Evolutionary conservation across 768 basidiomycete genomes (phyloP).

Genomic region (Boletus tomentosulus): DNA sequence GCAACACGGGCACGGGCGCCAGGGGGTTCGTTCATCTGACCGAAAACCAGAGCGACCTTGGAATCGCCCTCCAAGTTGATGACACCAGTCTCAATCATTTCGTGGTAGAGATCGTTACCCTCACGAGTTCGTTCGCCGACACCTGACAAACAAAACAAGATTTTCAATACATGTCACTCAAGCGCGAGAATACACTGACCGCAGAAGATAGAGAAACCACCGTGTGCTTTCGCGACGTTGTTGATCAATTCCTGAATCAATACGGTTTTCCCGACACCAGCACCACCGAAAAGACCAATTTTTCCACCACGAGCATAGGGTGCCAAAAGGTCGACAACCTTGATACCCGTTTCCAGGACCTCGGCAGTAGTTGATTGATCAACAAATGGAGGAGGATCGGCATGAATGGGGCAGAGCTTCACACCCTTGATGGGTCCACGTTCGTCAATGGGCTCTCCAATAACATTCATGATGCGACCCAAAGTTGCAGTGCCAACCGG

Average conservation of each 20-base stretch:
- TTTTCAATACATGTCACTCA: slow-evolving; percentile 5
- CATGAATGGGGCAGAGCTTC: slow-evolving; percentile 90
- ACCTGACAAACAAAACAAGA: slow-evolving; percentile 45
- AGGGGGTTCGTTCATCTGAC: slow-evolving; percentile 99
- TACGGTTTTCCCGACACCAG: slow-evolving; percentile 99
- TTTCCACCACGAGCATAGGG: slow-evolving; percentile 99
- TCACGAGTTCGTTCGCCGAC: slow-evolving; percentile 99
- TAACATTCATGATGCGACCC: slow-evolving; percentile 99
- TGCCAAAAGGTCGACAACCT: slow-evolving; percentile 99
- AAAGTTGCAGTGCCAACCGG: slow-evolving; percentile 94
- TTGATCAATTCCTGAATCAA: slow-evolving; percentile 99
- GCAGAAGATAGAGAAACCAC: slow-evolving; percentile 99
- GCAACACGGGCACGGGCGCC: slow-evolving; percentile 99
- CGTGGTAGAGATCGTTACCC: slow-evolving; percentile 98
- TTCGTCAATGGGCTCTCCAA: slow-evolving; percentile 99
- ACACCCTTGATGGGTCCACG: slow-evolving; percentile 98
- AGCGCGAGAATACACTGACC: slow-evolving; percentile 43
- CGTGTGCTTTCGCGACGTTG: slow-evolving; percentile 99
- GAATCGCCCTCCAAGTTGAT: slow-evolving; percentile 99
- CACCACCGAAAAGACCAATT: slow-evolving; percentile 99
- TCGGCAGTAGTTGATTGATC: slow-evolving; percentile 99
- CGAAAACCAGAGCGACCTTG: slow-evolving; percentile 99
- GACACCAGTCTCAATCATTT: slow-evolving; percentile 99
- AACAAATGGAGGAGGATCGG: slow-evolving; percentile 94
- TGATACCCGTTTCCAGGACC: slow-evolving; percentile 99